Percentiles rank a stretch among this genome's conserved stretches.
Evolutionary conservation across 805 yeast species (phyloP).

Genomic region (Saccharomyces kudriavzevii): DNA sequence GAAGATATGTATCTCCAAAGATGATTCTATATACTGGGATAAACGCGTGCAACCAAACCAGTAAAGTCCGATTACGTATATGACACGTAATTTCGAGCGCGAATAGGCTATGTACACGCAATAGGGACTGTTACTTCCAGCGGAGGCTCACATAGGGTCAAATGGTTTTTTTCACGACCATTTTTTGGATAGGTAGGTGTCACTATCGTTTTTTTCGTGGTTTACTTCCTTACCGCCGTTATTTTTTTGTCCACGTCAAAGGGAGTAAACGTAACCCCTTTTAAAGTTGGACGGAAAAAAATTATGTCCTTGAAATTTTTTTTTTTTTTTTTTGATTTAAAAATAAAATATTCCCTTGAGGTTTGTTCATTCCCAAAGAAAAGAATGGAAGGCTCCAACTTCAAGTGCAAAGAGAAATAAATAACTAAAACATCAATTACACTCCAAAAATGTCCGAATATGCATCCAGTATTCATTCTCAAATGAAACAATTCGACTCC

Average conservation of each 20-base stretch:
- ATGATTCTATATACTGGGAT: not conserved
- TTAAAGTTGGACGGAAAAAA: not conserved
- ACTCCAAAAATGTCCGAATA: conserved; percentile 34
- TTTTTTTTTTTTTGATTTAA: not conserved
- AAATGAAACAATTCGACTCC: conserved; percentile 39
- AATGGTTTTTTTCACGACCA: no score
- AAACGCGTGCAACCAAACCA: not conserved
- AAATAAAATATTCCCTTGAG: not conserved
- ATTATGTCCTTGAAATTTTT: not conserved
- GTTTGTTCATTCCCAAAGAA: not conserved
- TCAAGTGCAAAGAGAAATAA: conserved; percentile 1
- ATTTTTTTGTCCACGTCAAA: not conserved
- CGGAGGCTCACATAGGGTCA: no score
- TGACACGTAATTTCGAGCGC: no score
- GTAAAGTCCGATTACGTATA: not conserved
- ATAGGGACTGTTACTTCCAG: no score
- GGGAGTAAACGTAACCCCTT: not conserved
- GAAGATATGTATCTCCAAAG: not conserved
- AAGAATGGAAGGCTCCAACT: not conserved
- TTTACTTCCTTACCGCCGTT: not conserved
- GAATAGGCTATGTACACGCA: no score
- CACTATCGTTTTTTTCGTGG: no score
- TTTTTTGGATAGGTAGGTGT: no score
- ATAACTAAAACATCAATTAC: conserved; percentile 8
- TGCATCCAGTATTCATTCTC: conserved; percentile 39